Base-by-base conservation (phyloP, 768 basidiomycete genomes). In the Russula vinacea region DNA sequence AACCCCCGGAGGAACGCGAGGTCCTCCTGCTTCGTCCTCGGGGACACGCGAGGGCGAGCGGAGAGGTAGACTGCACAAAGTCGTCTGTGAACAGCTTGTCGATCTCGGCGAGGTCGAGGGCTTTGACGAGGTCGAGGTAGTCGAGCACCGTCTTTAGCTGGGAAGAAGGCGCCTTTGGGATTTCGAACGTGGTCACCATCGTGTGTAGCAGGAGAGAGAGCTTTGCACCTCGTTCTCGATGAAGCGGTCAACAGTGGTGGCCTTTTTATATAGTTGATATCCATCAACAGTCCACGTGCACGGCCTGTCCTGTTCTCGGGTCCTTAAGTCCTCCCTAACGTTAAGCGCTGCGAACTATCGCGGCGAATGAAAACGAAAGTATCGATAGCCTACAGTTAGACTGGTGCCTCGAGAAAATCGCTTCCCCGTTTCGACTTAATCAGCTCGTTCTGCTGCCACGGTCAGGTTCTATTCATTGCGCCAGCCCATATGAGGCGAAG, bases 51-150 rank as follows among this genome's bases (percentile, higher is more conserved):
- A 60, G 29, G 0, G 58, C 49, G 0, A 8, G 32, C 2, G 63
- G 63, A 0, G 1, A 22, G 37, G 63, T 64, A 17, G 58, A 40
- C 53, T 60, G 63, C 1, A 56, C 54, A 40, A 64, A 64, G 26
- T 60, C 63, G 11, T 64, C 63, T 17, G 29, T 13, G 58, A 60
- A 55, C 7, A 60, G 32, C 7, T 49, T 49, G 1, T 17, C 53
- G 37, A 64, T 1, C 8, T 60, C 52, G 29, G 5, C 14, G 11
- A 60, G 16, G 40, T 60, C 47, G n/a, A 47, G 14, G 47, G 22
- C 53, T 49, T 47, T 33, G 58, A 64, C 3, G 44, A 32, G 22
- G 7, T 64, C 58, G n/a, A 64, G 10, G 39, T 64, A 64, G 24
- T 16, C 26, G 2, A 60, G 52, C 11, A 64, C 53, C 17, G 47